Evolutionary conservation across 441 rosid species (phyloP), one percentile per base, ranked within the genome.

Genomic region (Syzygium syzygioides): DNA sequence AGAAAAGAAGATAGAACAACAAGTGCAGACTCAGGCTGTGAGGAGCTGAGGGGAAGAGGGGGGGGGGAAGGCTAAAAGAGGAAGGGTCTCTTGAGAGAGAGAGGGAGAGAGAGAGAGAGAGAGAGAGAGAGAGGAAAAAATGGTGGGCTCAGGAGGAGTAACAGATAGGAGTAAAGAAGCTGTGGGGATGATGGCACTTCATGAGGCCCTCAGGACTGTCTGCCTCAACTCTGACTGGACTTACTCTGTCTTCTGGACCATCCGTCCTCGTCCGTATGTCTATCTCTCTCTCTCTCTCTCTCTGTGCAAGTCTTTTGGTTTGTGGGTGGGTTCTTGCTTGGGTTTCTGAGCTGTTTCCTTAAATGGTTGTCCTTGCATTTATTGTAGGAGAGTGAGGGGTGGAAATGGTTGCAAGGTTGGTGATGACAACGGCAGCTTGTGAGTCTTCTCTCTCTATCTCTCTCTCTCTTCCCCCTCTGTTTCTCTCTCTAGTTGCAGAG

Each of bases 171-270:
- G 98, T 96, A 97, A 96, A 95, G 99, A 98, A 93, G 99, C 99
- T 88, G 98, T 97, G 86, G 99, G 98, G 97, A 98, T 98, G 99
- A 96, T 98, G 98, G 99, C 99, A 93, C 99, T 98, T 95, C 99
- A 98, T 89, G 99, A 98, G 93, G 98, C 99, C 94, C 98, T 98
- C 89, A 95, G 98, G 93, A 95, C 93, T 94, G 98, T 96, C 95
- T 98, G 99, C 92, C 96, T 96, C 90, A 95, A 95, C 94, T 80
- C 99, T 91, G 98, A 95, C 94, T 98, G 99, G 99, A 96, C 96
- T 95, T 98, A 98, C 96, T 96, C 99, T 95, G 99, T 98, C 89
- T 98, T 98, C 96, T 98, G 99, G 99, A 96, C 99, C 91, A 98
- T 97, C 90, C 99, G 99, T 93, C 99, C 99, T 93, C 97, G 99